Conservation (phyloP, 352 stramenopile species). For the Phytophthora vignae region DNA sequence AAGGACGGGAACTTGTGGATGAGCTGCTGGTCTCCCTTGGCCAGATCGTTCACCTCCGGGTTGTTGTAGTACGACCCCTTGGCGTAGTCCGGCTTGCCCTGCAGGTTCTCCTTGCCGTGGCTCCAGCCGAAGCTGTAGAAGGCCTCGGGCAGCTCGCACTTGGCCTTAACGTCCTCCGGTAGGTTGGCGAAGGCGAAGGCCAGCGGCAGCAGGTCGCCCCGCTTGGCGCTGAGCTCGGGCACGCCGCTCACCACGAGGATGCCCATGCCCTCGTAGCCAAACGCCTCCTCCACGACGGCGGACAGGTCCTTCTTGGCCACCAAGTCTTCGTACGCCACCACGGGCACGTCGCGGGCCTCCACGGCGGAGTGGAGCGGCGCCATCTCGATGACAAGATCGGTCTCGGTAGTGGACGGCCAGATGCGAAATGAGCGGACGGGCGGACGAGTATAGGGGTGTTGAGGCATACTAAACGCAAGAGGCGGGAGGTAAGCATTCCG, state of each 20-base stretch:
- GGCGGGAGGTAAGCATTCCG: conserved; percentile 15
- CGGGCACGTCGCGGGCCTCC: conserved; percentile 58
- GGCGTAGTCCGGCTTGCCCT: conserved; percentile 92
- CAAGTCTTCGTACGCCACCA: conserved; percentile 71
- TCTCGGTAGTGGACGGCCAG: conserved; percentile 6
- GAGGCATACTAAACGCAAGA: background rate
- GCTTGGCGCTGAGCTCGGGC: conserved; percentile 77
- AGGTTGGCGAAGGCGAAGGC: conserved; percentile 90
- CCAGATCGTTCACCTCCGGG: conserved; percentile 90
- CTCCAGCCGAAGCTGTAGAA: conserved; percentile 97
- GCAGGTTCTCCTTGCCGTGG: conserved; percentile 96
- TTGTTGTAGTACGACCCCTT: conserved; percentile 99
- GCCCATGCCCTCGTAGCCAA: conserved; percentile 91
- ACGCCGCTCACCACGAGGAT: conserved; percentile 92
- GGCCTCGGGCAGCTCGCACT: conserved; percentile 86
- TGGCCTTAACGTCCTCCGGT: conserved; percentile 72
- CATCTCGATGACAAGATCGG: conserved; percentile 4
- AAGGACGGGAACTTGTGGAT: conserved; percentile 90
- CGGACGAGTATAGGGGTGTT: background rate
- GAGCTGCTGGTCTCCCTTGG: conserved; percentile 75
- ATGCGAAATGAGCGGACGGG: conserved; percentile 24
- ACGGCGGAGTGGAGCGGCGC: conserved; percentile 21
- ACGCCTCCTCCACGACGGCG: conserved; percentile 76
- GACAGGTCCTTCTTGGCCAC: conserved; percentile 54
- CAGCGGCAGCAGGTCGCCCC: conserved; percentile 82